phyloP scores from a whole-genome alignment of 257 asterid genomes.

The Solanum chmielewskii region DNA sequence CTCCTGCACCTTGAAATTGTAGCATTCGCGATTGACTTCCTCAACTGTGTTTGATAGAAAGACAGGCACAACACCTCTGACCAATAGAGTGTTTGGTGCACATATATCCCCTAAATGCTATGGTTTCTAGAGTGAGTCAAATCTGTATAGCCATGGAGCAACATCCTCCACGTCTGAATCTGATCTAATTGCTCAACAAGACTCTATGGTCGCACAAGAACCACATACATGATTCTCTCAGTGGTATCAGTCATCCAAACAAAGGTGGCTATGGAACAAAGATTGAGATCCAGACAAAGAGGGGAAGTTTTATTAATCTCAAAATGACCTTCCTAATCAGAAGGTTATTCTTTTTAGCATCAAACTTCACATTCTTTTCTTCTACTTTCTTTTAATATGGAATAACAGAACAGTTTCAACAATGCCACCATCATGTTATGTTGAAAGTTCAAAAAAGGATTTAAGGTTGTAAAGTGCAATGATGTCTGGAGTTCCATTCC shows the following conservation, averaged over 20 bases:
- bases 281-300: background rate
- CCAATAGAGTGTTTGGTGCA: background rate
- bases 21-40: background rate
- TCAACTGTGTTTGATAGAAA: background rate
- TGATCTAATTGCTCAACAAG: background rate
- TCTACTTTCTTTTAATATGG: background rate
- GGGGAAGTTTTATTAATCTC: background rate
- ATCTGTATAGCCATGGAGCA: background rate
- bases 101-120: background rate
- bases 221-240: background rate
- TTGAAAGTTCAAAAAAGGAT: slow-evolving; percentile 13
- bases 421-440: background rate
- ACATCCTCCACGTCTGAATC: background rate
- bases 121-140: background rate
- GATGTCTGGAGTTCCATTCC: slow-evolving; percentile 11
- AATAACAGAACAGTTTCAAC: background rate
- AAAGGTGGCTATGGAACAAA: background rate
- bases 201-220: background rate
- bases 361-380: background rate
- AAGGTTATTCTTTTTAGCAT: background rate
- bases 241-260: too few relatives aligned
- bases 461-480: slow-evolving; percentile 16
- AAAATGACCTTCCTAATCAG: background rate
- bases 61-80: background rate
- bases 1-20: background rate